Conservation (phyloP, 495 filamentous ascomycete species). For the Penicillium atrosanguineum region DNA sequence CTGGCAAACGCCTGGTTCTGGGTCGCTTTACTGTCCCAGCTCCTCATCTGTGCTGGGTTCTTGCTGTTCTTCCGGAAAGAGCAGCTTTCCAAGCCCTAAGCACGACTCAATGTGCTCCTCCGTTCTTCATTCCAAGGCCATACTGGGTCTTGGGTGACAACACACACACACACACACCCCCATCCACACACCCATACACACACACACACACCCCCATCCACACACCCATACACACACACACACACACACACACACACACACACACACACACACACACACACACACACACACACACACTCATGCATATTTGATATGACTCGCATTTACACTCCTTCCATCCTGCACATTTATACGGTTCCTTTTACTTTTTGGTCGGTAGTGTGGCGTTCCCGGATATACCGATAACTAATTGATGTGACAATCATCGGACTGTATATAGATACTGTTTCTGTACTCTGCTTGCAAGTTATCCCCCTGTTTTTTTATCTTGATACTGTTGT, state of each 20-base stretch:
- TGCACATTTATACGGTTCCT: background rate
- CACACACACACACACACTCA: background rate
- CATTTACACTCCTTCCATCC: background rate
- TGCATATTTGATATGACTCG: background rate
- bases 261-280: no score
- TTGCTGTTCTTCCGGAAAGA: conserved; percentile 57
- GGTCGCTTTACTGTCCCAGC: conserved; percentile 59
- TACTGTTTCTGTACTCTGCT: background rate
- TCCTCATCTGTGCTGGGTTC: conserved; percentile 63
- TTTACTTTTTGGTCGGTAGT: background rate
- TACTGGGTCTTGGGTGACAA: background rate
- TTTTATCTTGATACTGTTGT: background rate
- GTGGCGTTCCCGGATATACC: background rate
- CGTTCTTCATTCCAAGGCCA: no score
- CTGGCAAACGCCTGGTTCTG: conserved; percentile 63
- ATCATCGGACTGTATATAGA: background rate
- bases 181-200: no score
- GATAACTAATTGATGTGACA: background rate
- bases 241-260: background rate
- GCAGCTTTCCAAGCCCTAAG: conserved; percentile 10
- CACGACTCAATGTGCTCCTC: background rate
- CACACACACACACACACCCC: no score
- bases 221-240: no score
- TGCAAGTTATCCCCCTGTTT: no score
- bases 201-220: background rate